Evolutionary conservation across 2,329 filamentous ascomycete genomes (phyloP), one percentile per base, ranked within the genome.

Genomic region (Aspergillus piperis): DNA sequence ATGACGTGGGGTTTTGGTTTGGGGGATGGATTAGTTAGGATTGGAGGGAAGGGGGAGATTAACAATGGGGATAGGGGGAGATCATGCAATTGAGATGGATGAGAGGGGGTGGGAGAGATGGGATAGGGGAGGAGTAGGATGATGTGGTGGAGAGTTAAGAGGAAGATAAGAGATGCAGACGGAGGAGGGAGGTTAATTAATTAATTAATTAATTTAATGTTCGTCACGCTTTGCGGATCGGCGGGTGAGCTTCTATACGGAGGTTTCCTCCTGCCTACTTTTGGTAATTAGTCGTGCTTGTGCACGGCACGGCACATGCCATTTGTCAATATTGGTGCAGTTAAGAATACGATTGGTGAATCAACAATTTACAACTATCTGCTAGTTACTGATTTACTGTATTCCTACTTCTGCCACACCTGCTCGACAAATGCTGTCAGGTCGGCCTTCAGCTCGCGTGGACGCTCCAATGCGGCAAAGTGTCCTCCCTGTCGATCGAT

Each of bases 391-490:
- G 0, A 15, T 8, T 1, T 21, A 19, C 19, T 13, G 3, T 2
- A 11, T 17, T 0, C 49, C 49, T 21, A 39, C n/a, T 39, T 52
- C 32, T 32, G 63, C 71, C 72, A 73, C 10, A 73, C 65, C 58
- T 73, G 68, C 8, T 67, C 57, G 10, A 75, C 64, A 62, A 77
- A 77, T 3, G 66, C 66, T 61, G 75, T 75, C 44, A 82, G 67
- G 54, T 80, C 80, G 10, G 74, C 75, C 62, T 81, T 78, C 49
- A 84, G 65, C 1, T 76, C 68, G 60, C 74, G 66, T 0, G 77
- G 77, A 21, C 78, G 76, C 42, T 82, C 79, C 8, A 78, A 69
- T 0, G 76, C 72, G 1, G 84, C 82, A 66, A 85, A 86, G 70
- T 86, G 84, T 0, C 84, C 84, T 15, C 84, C 84, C 66, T 75